Base-by-base conservation (phyloP, 768 basidiomycete species). In the Tricholoma saponaceum region DNA sequence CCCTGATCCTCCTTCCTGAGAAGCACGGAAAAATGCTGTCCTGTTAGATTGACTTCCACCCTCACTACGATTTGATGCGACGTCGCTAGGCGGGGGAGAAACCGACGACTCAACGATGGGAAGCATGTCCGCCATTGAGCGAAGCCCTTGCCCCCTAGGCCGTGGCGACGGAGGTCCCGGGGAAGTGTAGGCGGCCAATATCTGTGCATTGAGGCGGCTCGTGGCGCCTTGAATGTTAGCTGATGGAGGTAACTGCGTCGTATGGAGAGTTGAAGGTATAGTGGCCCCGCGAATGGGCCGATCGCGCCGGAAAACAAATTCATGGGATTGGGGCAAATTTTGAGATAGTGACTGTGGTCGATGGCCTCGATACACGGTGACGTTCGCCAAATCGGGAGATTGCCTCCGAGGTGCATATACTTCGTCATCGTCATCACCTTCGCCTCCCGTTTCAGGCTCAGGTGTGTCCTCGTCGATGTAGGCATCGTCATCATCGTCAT, bases 101-200 rank as follows among this genome's bases (percentile, higher is more conserved):
- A 73, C 71, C 26, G 81, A 80, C 3, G 79, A 74, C 66, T 89
- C 89, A 3, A 89, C 72, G 44, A 89, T 79, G 4, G 87, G 87
- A 14, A 82, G 67, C n/a, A 74, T 70, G 60, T 82, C 78, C 51
- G 79, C 72, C 56, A 79, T 64, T 4, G 70, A 68, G 33, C 70
- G 70, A 56, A 64, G 78, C 35, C 49, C 56, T 43, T 75, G 77
- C 26, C 77, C 78, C 58, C 68, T 67, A 73, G 77, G 56, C 59
- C 77, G 62, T 23, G 79, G 75, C 23, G 46, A 47, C 35, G 75
- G 68, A 25, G 76, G 71, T 37, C 70, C 70, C 20, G 69, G 62
- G 46, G 61, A 61, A 12, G 70, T 66, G 5, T 69, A 63, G 5
- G 72, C 66, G 9, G 71, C 69, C 26, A 70, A 65, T 30, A 74